Conservation (phyloP, 495 filamentous ascomycete species). For the Melanomma pulvis-pyrius region DNA sequence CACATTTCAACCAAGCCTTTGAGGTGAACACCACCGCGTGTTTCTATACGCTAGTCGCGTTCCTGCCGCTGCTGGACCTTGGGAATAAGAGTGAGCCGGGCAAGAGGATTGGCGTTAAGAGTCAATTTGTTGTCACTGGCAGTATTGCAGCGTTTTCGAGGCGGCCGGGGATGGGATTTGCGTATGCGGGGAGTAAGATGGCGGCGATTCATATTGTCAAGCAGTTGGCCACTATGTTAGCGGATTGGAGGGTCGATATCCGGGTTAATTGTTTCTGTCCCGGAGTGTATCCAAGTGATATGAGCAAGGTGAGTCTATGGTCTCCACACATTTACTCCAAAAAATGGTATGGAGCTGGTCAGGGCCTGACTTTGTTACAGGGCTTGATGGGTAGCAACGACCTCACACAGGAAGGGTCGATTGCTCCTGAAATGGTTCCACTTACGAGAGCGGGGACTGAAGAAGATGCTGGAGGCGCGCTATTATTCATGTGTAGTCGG, state of each 20-base stretch:
- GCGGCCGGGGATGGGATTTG: slow-evolving; percentile 57
- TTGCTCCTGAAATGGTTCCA: slow-evolving; percentile 17
- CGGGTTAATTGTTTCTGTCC: slow-evolving; percentile 15
- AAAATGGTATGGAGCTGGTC: too few species aligned
- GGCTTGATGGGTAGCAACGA: slow-evolving; percentile 26
- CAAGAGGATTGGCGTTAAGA: slow-evolving; percentile 49
- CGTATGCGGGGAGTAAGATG: slow-evolving; percentile 67
- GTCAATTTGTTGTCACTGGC: slow-evolving; percentile 68
- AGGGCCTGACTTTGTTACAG: background rate
- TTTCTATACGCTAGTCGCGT: slow-evolving; percentile 67
- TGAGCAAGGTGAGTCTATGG: slow-evolving; percentile 16
- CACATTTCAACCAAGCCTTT: slow-evolving; percentile 62
- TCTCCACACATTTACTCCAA: background rate
- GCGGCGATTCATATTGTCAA: slow-evolving; percentile 66
- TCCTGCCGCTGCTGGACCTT: slow-evolving; percentile 62
- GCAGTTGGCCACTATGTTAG: slow-evolving; percentile 56
- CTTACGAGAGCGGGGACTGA: slow-evolving; percentile 13
- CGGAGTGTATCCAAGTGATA: slow-evolving; percentile 27
- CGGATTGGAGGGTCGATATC: slow-evolving; percentile 56
- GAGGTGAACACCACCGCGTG: slow-evolving; percentile 63
- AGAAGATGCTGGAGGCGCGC: slow-evolving; percentile 22
- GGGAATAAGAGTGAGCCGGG: slow-evolving; percentile 54
- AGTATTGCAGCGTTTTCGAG: slow-evolving; percentile 63
- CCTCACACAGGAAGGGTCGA: slow-evolving; percentile 12
- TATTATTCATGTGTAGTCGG: slow-evolving; percentile 17